Evolutionary conservation across 768 basidiomycete species (phyloP).

Genomic region (Termitomyces sp.): DNA sequence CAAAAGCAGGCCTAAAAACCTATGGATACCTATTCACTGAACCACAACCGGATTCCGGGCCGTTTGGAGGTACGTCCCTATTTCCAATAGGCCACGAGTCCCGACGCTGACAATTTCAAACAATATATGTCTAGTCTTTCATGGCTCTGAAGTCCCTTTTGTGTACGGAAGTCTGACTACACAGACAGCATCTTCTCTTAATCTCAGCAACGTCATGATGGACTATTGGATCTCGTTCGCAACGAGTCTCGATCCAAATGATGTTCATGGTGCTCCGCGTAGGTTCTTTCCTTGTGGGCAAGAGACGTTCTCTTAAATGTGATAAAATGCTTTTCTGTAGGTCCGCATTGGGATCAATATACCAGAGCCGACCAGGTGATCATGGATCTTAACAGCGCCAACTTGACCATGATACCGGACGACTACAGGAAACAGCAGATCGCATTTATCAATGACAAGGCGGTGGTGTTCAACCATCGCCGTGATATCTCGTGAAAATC

Average conservation of each 20-base stretch:
- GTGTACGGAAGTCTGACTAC: conserved; percentile 23
- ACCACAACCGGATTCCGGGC: conserved; percentile 15
- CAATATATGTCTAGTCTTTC: conserved; percentile 17
- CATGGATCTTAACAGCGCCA: conserved; percentile 23
- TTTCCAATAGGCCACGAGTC: background rate
- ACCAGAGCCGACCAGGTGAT: conserved; percentile 14
- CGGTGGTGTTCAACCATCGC: conserved; percentile 21
- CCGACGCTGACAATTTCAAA: conserved; percentile 12
- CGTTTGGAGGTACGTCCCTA: conserved; percentile 4
- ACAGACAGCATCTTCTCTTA: conserved; percentile 12
- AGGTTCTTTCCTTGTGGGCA: conserved; percentile 1
- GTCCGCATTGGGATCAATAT: conserved; percentile 20
- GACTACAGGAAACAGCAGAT: conserved; percentile 23
- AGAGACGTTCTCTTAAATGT: background rate
- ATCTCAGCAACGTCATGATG: conserved; percentile 33
- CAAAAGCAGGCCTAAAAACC: conserved; percentile 23
- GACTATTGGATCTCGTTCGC: conserved; percentile 48
- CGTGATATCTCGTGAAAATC: background rate
- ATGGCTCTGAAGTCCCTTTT: conserved; percentile 25
- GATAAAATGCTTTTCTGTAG: conserved; percentile 12
- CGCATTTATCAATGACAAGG: conserved; percentile 19
- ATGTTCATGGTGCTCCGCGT: conserved; percentile 32
- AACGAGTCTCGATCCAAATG: conserved; percentile 37
- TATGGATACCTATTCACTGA: conserved; percentile 37
- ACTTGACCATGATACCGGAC: conserved; percentile 22